A percentile compares a stretch with the other conserved stretches of the same genome.
phyloP scores from a whole-genome alignment of 2,329 filamentous ascomycete genomes.

The Venturia oleaginea region DNA sequence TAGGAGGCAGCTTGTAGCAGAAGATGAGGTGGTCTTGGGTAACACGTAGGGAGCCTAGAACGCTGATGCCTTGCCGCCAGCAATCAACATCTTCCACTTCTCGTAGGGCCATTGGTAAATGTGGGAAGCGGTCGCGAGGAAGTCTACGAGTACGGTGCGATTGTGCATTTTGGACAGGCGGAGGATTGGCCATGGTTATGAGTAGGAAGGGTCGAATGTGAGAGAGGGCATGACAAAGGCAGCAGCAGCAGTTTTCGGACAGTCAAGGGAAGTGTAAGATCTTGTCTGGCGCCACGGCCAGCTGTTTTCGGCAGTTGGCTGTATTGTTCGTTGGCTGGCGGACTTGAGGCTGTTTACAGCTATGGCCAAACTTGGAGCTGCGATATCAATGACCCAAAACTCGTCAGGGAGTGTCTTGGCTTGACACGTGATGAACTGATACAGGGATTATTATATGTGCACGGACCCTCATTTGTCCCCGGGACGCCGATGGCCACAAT shows the following conservation, averaged over 20 bases:
- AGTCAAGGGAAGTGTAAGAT: background rate
- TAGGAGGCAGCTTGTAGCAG: slow-evolving; percentile 41
- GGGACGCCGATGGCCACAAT: background rate
- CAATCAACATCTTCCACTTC: slow-evolving; percentile 55
- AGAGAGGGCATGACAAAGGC: background rate
- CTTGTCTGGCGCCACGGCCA: background rate
- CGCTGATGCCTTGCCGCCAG: slow-evolving; percentile 46
- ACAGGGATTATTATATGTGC: background rate
- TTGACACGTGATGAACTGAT: background rate
- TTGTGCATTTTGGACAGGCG: background rate
- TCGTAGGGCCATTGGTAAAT: slow-evolving; percentile 1
- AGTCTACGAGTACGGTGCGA: background rate
- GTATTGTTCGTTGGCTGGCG: background rate
- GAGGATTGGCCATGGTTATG: slow-evolving; percentile 3
- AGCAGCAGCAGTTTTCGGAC: background rate
- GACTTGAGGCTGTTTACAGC: background rate
- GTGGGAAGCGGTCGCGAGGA: background rate
- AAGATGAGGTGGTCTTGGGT: slow-evolving; percentile 58
- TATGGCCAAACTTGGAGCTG: background rate
- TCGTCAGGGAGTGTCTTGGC: no score
- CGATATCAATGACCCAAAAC: background rate
- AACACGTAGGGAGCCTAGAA: slow-evolving; percentile 52
- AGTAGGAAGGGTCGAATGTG: background rate
- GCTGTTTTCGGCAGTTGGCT: background rate
- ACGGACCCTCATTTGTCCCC: no score